These are phyloP conservation scores for Leptodontidium sp. DNA, from an alignment of 2,329 filamentous ascomycete genomes.

Conservation along the genomic window DNA sequence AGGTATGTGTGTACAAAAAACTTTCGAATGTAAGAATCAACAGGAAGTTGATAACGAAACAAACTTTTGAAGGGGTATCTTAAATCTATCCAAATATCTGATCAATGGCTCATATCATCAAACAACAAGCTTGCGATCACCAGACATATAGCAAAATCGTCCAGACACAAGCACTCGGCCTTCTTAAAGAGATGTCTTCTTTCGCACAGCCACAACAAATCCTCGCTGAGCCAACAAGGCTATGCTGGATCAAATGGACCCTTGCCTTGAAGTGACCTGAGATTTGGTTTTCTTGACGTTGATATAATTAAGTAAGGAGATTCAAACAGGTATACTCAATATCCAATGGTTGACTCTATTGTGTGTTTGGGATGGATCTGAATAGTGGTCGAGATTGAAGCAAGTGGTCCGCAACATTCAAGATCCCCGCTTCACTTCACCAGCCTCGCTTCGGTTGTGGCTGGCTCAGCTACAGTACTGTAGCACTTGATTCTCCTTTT, in stretches of 20 bases:
- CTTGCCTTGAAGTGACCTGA: background rate
- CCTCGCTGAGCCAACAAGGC: conserved; percentile 8
- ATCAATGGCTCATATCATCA: too few relatives aligned
- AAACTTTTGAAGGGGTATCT: background rate
- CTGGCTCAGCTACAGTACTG: background rate
- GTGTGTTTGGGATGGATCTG: background rate
- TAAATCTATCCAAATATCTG: background rate
- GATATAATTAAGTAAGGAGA: background rate
- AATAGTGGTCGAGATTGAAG: background rate
- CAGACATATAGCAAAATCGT: background rate
- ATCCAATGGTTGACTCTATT: background rate
- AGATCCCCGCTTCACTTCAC: background rate
- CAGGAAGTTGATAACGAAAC: background rate
- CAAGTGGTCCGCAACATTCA: background rate
- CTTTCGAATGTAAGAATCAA: background rate
- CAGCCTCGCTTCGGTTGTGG: background rate
- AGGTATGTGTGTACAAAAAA: background rate
- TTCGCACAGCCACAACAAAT: conserved; percentile 2
- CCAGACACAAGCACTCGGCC: background rate
- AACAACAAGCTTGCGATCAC: background rate
- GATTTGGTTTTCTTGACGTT: background rate
- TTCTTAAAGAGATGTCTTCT: background rate
- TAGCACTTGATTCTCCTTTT: too few relatives aligned
- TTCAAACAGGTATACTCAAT: background rate
- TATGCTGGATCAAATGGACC: background rate